Base-by-base conservation (phyloP, 164 flowering plant species). In the Nymphaea colorata region DNA sequence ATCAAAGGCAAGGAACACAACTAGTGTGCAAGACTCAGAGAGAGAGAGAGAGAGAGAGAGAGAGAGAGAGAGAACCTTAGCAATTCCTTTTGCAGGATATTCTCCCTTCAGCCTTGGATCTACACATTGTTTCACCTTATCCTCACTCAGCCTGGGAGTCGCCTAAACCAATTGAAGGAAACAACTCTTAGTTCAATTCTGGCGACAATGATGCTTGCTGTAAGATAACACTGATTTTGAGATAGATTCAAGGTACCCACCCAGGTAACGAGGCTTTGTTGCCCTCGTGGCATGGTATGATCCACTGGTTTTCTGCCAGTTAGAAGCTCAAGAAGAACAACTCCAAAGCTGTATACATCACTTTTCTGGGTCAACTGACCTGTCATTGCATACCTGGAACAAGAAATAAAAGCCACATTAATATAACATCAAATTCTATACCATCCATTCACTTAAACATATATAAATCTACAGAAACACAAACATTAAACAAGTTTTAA, bases 191-290 rank as follows among this genome's bases (percentile, higher is more conserved):
- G 16, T 4, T 61, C 7, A 17, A 17, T 61, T 61, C 7, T 17
- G 11, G 11, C 12, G 10, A 17, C 10, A 61, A 55, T 55, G 16
- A 17, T 12, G 18, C 7, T 10, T 17, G 42, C 8, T 61, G n/a
- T 4, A 61, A 61, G 42, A 61, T 61, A 4, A 17, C 41, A 17
- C n/a, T 17, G 10, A 6, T 61, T 61, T 17, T 7, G 16, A 55
- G 16, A 10, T 55, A 55, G 59, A 55, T 55, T 55, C 10, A 16
- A 10, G 11, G n/a, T 61, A 61, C 79, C 42, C 47, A 82, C 85
- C 85, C 85, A 82, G 67, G 85, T 80, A 65, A 82, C 85, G 43
- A 82, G 85, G 75, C 83, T 82, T 59, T 82, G 85, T 67, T 82
- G 85, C 69, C 85, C 85, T 61, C 76, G 75, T 14, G 85, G 85